Conservation (phyloP, 108 stramenopile species). For the Nitzschia sp. region DNA sequence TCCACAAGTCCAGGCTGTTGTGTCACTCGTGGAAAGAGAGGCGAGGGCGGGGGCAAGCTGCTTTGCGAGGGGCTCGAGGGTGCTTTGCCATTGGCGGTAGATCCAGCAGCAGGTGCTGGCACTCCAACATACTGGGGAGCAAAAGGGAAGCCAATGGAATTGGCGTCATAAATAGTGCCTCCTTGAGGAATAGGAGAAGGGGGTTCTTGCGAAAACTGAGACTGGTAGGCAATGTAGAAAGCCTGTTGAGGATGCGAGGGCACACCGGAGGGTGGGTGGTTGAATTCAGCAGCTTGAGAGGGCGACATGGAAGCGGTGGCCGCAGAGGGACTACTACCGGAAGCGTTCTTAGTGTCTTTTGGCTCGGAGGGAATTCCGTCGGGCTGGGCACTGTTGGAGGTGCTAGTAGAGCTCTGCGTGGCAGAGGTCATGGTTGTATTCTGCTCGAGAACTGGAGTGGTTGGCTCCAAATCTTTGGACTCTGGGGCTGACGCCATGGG, state of each 20-base stretch:
- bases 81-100: conserved; percentile 3
- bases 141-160: conserved; percentile 33
- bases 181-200: conserved; percentile 34
- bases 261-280: conserved; percentile 19
- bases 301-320: conserved; percentile 9
- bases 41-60: conserved; percentile 28
- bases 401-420: no score
- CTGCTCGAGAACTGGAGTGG: no score
- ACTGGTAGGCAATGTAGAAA: conserved; percentile 33
- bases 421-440: no score
- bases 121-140: conserved; percentile 22
- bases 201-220: conserved; percentile 41
- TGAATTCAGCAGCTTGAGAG: conserved; percentile 4
- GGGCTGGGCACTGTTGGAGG: no score
- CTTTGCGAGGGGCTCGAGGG: conserved; percentile 39
- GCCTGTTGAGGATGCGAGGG: conserved; percentile 34
- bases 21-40: conserved; percentile 48
- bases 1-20: conserved; percentile 18
- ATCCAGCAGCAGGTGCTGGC: conserved; percentile 2
- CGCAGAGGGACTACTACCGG: conserved; percentile 5
- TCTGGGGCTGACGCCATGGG: no score
- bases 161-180: conserved; percentile 28
- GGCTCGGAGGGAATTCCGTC: no score
- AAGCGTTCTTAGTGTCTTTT: no score
- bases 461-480: no score